Evolutionary conservation across 2,329 filamentous ascomycete species (phyloP).

Genomic region (Arachnomyces sp.): DNA sequence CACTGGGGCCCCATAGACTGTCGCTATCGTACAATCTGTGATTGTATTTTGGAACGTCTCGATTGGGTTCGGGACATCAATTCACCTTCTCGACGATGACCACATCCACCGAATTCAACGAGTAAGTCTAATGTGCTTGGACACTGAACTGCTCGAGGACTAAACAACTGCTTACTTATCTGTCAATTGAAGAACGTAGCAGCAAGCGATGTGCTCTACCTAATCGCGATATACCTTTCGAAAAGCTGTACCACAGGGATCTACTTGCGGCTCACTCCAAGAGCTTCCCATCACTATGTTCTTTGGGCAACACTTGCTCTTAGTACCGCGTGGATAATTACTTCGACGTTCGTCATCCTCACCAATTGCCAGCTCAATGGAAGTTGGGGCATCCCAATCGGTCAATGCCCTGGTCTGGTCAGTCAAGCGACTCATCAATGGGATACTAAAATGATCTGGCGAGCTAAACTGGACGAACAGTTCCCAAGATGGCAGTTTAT

Average conservation of each 20-base stretch:
- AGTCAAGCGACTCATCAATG: neutral
- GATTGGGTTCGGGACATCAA: constrained; percentile 27
- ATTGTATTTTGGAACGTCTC: constrained; percentile 24
- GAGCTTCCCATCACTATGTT: constrained; percentile 30
- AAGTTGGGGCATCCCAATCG: neutral
- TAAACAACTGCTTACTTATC: no score
- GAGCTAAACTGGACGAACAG: constrained; percentile 10
- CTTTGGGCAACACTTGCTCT: constrained; percentile 28
- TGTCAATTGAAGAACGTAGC: constrained; percentile 21
- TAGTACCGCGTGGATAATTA: constrained; percentile 30
- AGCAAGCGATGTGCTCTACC: constrained; percentile 35
- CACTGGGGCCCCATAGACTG: constrained; percentile 14
- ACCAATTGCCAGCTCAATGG: constrained; percentile 32
- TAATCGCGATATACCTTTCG: constrained; percentile 35
- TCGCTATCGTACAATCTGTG: constrained; percentile 24
- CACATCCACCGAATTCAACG: constrained; percentile 20
- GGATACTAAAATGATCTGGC: neutral
- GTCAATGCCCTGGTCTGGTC: constrained; percentile 21
- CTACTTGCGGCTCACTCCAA: constrained; percentile 38
- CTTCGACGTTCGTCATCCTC: constrained; percentile 33
- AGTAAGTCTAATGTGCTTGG: constrained; percentile 9
- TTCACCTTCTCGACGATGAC: constrained; percentile 17
- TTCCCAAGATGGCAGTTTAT: constrained; percentile 28
- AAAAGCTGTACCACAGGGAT: constrained; percentile 36
- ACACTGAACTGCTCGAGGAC: no score